These are phyloP conservation scores for Pharnaceum exiguum DNA, from an alignment of 148 eudicot genomes.

Conservation along the genomic window DNA sequence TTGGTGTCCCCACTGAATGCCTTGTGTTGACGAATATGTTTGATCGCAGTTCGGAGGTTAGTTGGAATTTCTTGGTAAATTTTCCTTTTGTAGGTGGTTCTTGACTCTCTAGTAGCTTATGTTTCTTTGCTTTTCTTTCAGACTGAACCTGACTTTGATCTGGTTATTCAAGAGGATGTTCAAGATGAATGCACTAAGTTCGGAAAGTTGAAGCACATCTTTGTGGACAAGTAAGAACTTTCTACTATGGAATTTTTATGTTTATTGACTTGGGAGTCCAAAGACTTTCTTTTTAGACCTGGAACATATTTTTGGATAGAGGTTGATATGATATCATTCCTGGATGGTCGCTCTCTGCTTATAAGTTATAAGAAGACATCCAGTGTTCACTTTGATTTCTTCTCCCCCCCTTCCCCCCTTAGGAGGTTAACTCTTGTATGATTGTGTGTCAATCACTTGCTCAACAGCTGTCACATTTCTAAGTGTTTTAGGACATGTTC, in stretches of 20 bases:
- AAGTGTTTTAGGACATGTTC: too few relatives aligned
- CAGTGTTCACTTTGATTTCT: too few relatives aligned
- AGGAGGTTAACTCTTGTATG: too few relatives aligned
- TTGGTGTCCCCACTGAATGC: slow-evolving; percentile 85
- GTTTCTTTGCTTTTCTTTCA: slow-evolving; percentile 22
- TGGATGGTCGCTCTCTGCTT: not conserved
- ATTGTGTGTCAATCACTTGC: too few relatives aligned
- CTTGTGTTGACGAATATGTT: slow-evolving; percentile 86
- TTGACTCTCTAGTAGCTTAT: slow-evolving; percentile 3
- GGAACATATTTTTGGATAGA: not conserved
- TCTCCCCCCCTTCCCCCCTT: too few relatives aligned
- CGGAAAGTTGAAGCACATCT: slow-evolving; percentile 65
- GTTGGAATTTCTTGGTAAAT: slow-evolving; percentile 4
- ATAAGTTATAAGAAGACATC: too few relatives aligned
- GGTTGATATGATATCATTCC: not conserved
- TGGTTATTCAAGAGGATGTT: slow-evolving; percentile 85
- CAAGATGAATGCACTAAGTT: slow-evolving; percentile 67
- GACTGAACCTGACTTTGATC: slow-evolving; percentile 84
- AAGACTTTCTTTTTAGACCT: not conserved
- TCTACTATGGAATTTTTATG: not conserved
- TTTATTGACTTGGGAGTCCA: not conserved
- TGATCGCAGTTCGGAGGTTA: slow-evolving; percentile 76
- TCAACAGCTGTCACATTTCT: too few relatives aligned
- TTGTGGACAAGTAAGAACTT: slow-evolving; percentile 67
- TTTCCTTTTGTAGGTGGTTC: slow-evolving; percentile 1